Percentiles rank a stretch among this genome's conserved stretches.
Evolutionary conservation across 1,284 basidiomycete genomes (phyloP).

Genomic region (Xerocomus nothofagi): DNA sequence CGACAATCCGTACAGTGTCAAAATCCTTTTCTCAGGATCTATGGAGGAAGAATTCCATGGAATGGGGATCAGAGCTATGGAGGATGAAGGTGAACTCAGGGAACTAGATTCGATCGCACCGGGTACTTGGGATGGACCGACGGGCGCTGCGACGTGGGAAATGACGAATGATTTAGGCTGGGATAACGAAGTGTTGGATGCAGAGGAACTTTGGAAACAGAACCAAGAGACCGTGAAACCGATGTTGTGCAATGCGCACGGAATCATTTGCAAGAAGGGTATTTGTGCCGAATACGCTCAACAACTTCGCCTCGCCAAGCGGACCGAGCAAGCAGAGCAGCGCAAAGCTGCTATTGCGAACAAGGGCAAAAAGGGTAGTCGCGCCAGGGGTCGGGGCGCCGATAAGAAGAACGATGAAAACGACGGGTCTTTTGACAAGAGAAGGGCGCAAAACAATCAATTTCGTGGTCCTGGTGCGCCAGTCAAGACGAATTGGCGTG

Average conservation of each 20-base stretch:
- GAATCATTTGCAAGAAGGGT: constrained; percentile 44
- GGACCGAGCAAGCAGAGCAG: constrained; percentile 20
- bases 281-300: constrained; percentile 43
- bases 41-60: constrained; percentile 35
- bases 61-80: constrained; percentile 16
- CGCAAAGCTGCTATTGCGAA: constrained; percentile 17
- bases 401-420: constrained; percentile 12
- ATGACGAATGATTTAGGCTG: background rate
- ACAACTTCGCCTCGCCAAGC: constrained; percentile 35
- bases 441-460: constrained; percentile 15
- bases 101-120: constrained; percentile 31
- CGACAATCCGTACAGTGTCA: constrained; percentile 24
- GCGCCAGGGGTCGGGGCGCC: constrained; percentile 6
- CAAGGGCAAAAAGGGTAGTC: constrained; percentile 23
- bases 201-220: constrained; percentile 22
- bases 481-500: constrained; percentile 34
- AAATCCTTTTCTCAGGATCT: constrained; percentile 25
- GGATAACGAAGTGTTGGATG: constrained; percentile 19
- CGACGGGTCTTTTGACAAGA: constrained; percentile 1
- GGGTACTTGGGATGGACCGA: constrained; percentile 17
- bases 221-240: constrained; percentile 16
- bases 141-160: constrained; percentile 11
- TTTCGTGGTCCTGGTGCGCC: constrained; percentile 37
- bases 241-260: constrained; percentile 40
- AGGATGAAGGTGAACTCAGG: constrained; percentile 13